Evolutionary conservation across 345 rosid genomes (phyloP).

Genomic region (Heritiera littoralis): DNA sequence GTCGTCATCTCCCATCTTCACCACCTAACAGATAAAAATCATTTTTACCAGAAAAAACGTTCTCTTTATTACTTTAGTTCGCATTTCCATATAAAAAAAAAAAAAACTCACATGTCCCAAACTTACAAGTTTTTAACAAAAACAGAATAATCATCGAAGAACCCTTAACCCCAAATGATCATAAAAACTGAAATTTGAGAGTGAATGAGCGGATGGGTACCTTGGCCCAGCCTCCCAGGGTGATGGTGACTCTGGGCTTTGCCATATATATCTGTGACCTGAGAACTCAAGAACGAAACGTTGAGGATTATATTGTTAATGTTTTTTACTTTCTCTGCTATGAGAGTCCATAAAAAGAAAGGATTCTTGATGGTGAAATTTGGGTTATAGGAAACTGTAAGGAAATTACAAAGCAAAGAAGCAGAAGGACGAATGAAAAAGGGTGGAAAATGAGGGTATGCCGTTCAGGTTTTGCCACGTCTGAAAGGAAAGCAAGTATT

Average conservation of each 20-base stretch:
- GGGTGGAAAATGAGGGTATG: neutral
- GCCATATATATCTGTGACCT: constrained; percentile 27
- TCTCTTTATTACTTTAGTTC: neutral
- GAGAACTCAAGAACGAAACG: constrained; percentile 15
- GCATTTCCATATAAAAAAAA: neutral
- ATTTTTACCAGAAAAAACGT: neutral
- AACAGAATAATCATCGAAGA: neutral
- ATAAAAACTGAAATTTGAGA: neutral
- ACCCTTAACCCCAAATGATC: neutral
- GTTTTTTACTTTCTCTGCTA: neutral
- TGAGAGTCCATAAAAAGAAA: neutral
- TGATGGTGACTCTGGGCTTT: constrained; percentile 38
- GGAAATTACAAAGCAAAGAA: neutral
- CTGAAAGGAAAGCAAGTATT: neutral
- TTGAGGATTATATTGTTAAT: neutral
- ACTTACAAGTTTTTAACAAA: neutral
- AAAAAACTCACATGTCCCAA: neutral
- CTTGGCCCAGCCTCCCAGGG: constrained; percentile 46
- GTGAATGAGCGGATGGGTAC: constrained; percentile 19
- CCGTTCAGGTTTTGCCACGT: neutral
- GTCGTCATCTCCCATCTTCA: constrained; percentile 27
- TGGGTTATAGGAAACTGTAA: neutral
- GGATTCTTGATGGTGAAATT: neutral
- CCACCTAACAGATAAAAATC: constrained; percentile 32
- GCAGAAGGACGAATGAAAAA: neutral